phyloP scores from a whole-genome alignment of 306 rosid species.

The Cercis canadensis region DNA sequence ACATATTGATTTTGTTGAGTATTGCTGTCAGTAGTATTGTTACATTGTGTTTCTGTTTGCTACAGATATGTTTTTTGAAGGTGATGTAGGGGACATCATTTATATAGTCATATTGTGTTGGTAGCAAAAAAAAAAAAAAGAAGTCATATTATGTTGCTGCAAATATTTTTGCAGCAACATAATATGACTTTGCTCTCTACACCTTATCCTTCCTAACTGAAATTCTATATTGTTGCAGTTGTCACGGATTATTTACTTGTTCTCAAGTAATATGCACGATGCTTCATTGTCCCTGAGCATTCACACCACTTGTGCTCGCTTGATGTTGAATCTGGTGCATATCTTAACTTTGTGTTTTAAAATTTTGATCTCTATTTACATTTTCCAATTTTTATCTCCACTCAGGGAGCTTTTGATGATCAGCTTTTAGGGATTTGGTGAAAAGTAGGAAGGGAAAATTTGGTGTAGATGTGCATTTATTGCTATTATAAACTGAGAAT shows the following conservation, averaged over 20 bases:
- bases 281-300: constrained; percentile 95
- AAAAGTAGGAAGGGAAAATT: constrained; percentile 19
- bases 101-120: constrained; percentile 8
- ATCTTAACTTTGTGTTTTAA: constrained; percentile 38
- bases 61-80: neutral
- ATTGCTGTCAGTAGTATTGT: neutral
- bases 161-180: constrained; percentile 6
- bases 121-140: too few species aligned
- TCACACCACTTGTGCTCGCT: constrained; percentile 98
- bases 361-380: constrained; percentile 26
- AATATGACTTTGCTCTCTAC: neutral
- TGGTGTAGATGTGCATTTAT: constrained; percentile 16
- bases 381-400: constrained; percentile 19
- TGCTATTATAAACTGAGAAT: constrained; percentile 14
- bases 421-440: constrained; percentile 15
- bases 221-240: constrained; percentile 66
- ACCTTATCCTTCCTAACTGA: constrained; percentile 25
- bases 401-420: neutral
- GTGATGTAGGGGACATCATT: neutral
- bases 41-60: neutral
- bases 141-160: constrained; percentile 20
- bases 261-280: constrained; percentile 98
- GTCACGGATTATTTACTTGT: constrained; percentile 93
- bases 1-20: too few species aligned
- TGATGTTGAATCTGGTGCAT: constrained; percentile 97